phyloP scores from a whole-genome alignment of 768 basidiomycete genomes.

The Lactarius hengduanensis region DNA sequence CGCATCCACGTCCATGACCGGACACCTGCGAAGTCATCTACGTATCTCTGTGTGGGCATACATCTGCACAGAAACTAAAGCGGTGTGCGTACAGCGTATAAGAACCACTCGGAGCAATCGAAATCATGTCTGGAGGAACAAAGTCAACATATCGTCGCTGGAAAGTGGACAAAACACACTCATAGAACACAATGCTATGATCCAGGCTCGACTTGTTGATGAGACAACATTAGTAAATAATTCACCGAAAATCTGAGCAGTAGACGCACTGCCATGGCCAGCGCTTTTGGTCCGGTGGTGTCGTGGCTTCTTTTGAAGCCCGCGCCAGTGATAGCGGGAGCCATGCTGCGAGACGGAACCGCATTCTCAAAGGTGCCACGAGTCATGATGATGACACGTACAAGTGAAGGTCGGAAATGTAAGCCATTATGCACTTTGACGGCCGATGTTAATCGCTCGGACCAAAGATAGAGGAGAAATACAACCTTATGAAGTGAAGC shows the following conservation, averaged over 20 bases:
- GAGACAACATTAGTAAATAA: background rate
- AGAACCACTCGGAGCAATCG: conserved; percentile 74
- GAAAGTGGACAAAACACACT: conserved; percentile 41
- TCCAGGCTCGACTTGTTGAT: conserved; percentile 61
- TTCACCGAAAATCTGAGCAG: conserved; percentile 10
- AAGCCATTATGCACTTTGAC: conserved; percentile 68
- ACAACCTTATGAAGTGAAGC: conserved; percentile 74
- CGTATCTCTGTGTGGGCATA: too few relatives aligned
- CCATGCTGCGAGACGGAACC: conserved; percentile 45
- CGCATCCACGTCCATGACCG: conserved; percentile 12
- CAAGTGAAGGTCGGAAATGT: conserved; percentile 79
- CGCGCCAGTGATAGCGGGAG: conserved; percentile 50
- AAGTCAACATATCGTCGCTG: background rate
- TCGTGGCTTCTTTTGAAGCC: conserved; percentile 47
- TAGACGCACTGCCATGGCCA: conserved; percentile 53
- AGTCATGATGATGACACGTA: conserved; percentile 38
- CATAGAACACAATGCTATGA: conserved; percentile 77
- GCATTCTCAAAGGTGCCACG: conserved; percentile 18
- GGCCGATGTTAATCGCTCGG: background rate
- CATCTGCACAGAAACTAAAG: background rate
- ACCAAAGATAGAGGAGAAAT: background rate
- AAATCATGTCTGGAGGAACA: conserved; percentile 57
- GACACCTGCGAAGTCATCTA: conserved; percentile 9
- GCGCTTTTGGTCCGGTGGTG: conserved; percentile 47
- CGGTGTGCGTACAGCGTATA: conserved; percentile 60